Percentiles rank a stretch among this genome's conserved stretches.
Evolutionary conservation across 1,284 basidiomycete genomes (phyloP).

Genomic region (Tilletia indica): DNA sequence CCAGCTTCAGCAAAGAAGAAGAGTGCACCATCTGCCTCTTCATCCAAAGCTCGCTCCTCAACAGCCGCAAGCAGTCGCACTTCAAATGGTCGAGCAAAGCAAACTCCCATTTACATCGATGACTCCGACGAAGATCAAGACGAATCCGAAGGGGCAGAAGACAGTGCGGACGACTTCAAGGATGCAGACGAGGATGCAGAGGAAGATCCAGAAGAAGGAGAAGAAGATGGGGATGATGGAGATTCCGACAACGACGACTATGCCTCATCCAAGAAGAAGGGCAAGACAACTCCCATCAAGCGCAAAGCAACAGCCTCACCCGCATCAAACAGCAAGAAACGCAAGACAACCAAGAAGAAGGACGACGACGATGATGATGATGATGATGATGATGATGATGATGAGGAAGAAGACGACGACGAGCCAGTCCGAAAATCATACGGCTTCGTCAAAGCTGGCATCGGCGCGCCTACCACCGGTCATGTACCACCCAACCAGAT

Average conservation of each 20-base stretch:
- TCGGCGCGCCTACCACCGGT: constrained; percentile 1
- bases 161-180: constrained; percentile 10
- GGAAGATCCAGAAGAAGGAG: constrained; percentile 1
- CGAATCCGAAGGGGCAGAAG: neutral
- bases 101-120: constrained; percentile 5
- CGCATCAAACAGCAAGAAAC: neutral
- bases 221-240: neutral
- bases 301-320: constrained; percentile 9
- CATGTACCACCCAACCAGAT: constrained; percentile 18
- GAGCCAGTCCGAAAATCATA: neutral
- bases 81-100: constrained; percentile 6
- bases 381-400: constrained; percentile 10
- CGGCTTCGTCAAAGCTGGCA: constrained; percentile 14
- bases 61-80: constrained; percentile 1
- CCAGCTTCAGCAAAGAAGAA: too few relatives aligned
- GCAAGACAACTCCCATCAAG: neutral
- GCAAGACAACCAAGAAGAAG: neutral
- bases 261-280: neutral
- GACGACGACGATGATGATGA: neutral
- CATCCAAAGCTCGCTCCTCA: constrained; percentile 3
- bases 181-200: neutral
- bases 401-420: constrained; percentile 2
- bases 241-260: constrained; percentile 8
- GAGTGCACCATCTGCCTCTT: neutral
- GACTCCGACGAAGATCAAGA: constrained; percentile 15